Conservation (phyloP, 2,329 filamentous ascomycete species). For the Dothistroma pini region DNA sequence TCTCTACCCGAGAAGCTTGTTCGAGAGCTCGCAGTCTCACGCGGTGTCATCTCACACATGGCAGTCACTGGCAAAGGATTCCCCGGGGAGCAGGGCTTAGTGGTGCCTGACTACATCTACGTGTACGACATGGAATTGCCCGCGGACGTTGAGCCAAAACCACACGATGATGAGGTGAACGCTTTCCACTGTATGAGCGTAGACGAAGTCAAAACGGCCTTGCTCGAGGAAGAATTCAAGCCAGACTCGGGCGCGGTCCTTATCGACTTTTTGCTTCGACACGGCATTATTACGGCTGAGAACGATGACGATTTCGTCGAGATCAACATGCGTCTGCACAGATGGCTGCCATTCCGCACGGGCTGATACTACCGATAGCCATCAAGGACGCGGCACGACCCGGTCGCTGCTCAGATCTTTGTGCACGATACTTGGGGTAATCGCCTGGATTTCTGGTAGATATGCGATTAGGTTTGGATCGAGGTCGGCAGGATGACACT, state of each 20-base stretch:
- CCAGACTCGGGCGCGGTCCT: conserved; percentile 84
- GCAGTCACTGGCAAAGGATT: conserved; percentile 70
- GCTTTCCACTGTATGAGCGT: conserved; percentile 73
- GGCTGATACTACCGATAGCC: conserved; percentile 8
- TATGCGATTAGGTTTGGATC: no score
- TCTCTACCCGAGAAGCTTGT: conserved; percentile 68
- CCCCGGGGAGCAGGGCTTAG: conserved; percentile 72
- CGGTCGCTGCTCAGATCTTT: no score
- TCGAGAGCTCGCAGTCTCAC: conserved; percentile 52
- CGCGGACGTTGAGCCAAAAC: conserved; percentile 62
- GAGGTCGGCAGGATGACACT: no score
- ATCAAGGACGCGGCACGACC: no score
- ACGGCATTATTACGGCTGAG: conserved; percentile 70
- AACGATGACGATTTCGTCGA: conserved; percentile 75
- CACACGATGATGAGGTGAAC: conserved; percentile 84
- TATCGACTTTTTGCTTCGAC: conserved; percentile 83
- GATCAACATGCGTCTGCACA: conserved; percentile 70
- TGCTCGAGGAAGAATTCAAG: conserved; percentile 76
- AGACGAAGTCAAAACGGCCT: conserved; percentile 64
- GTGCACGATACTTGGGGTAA: no score
- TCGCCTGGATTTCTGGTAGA: no score
- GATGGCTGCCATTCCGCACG: conserved; percentile 68
- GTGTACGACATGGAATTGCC: conserved; percentile 82
- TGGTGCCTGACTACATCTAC: conserved; percentile 88
- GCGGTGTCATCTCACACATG: conserved; percentile 75